Evolutionary conservation across 257 asterid species (phyloP).

Genomic region (Solanum paucissectum): DNA sequence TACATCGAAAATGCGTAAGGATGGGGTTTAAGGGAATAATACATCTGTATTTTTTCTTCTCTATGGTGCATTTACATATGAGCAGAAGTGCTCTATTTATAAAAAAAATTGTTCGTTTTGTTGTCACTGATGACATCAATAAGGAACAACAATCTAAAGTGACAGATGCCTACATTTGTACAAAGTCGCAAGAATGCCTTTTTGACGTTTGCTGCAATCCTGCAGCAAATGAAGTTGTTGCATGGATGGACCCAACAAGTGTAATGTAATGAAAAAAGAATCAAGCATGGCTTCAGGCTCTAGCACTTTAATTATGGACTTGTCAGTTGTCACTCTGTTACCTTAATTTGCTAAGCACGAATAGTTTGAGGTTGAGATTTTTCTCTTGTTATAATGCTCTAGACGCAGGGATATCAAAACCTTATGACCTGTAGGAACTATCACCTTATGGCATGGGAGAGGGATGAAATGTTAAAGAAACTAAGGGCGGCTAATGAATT

Average conservation of each 20-base stretch:
- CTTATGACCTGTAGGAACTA: background rate
- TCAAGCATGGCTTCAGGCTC: background rate
- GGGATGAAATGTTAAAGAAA: background rate
- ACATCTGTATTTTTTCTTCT: background rate
- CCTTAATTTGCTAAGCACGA: background rate
- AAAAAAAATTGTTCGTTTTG: background rate
- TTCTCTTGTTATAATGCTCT: background rate
- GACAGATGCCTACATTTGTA: background rate
- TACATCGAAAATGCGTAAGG: too few species aligned
- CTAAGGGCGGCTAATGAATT: background rate
- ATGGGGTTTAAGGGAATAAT: too few species aligned
- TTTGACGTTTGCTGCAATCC: background rate
- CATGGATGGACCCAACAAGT: background rate
- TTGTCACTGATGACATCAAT: background rate
- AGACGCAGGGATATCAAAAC: background rate
- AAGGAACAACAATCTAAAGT: background rate
- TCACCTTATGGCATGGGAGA: background rate
- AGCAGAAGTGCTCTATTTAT: background rate
- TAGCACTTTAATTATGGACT: background rate
- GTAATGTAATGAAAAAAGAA: background rate
- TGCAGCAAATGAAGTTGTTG: background rate
- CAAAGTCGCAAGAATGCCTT: background rate
- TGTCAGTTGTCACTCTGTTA: background rate
- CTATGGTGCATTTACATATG: background rate
- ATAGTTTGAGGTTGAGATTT: background rate